Evolutionary conservation across 208 protist genomes (phyloP), one percentile per base, ranked within the genome.

Genomic region (Leishmania braziliensis): DNA sequence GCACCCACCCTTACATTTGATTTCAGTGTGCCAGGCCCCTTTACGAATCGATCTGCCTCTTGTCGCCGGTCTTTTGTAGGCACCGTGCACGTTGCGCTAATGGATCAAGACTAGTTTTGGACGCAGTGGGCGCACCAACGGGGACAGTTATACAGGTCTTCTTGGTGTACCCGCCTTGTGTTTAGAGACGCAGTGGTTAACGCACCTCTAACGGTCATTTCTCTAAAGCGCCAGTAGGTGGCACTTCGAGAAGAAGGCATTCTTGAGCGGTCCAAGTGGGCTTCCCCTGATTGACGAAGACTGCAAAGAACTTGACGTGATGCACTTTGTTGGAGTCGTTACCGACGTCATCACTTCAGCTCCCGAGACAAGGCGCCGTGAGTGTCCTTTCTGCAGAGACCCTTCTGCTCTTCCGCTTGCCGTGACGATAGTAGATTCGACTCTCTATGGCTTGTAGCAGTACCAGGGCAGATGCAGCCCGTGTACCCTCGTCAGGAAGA

Each of bases 321-420:
- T 58, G 62, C 80, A 75, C 75, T 79, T 76, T 23, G 74, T 48
- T 20, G 51, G 66, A 5, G 80, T 79, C 20, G 60, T 79, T 46
- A 66, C 75, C n/a, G 66, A 79, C 66, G 68, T 46, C 18, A 29
- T 79, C 10, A 75, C 68, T 2, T 26, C 75, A 54, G 79, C 71
- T 51, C 53, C 75, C n/a, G 20, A n/a, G 29, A 77, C 66, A 43
- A 75, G 79, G 80, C 73, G 75, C 5, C 68, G n/a, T 2, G 71
- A 78, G 66, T 75, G 62, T 39, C 80, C 80, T 0, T 50, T n/a
- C 12, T 20, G 68, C 36, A 39, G 78, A 66, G 53, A 73, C 20
- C 5, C n/a, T 5, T 58, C 16, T 14, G 8, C 20, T 18, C 74
- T 54, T 0, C 75, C 79, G 36, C 79, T 75, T n/a, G 20, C 62